Percentiles rank a stretch among this genome's conserved stretches.
These are phyloP conservation scores for Xylariaceae sp. DNA, from an alignment of 2,329 filamentous ascomycete species.

Conservation along the genomic window DNA sequence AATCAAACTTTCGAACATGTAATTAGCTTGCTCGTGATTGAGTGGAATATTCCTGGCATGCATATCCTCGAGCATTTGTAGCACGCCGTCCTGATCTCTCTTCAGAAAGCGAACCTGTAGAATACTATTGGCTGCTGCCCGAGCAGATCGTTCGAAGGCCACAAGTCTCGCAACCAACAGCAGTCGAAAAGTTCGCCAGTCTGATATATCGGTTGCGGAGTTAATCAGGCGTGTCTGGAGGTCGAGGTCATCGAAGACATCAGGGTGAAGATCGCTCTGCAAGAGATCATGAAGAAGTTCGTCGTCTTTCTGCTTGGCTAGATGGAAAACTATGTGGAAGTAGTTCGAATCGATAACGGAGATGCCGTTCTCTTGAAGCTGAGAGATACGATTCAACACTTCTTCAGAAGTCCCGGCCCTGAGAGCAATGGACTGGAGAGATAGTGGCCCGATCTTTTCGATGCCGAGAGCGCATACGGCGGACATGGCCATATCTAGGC, in stretches of 20 bases:
- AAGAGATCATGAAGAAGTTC: constrained; percentile 54
- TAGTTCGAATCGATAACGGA: constrained; percentile 68
- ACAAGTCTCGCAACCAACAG: constrained; percentile 53
- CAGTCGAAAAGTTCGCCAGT: constrained; percentile 52
- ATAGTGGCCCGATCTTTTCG: constrained; percentile 73
- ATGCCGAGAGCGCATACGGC: constrained; percentile 75
- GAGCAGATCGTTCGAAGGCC: constrained; percentile 40
- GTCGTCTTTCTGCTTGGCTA: constrained; percentile 65
- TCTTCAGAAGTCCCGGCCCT: constrained; percentile 64
- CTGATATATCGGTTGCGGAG: constrained; percentile 44
- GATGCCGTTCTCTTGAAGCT: constrained; percentile 69
- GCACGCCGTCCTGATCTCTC: constrained; percentile 36
- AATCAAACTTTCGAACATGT: constrained; percentile 42
- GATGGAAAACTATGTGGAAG: constrained; percentile 66
- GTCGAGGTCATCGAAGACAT: constrained; percentile 58
- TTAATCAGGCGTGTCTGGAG: constrained; percentile 50
- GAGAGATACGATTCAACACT: constrained; percentile 64
- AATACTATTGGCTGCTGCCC: constrained; percentile 44
- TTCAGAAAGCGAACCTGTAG: constrained; percentile 41
- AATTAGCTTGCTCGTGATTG: constrained; percentile 37
- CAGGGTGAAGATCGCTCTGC: constrained; percentile 59
- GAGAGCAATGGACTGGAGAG: constrained; percentile 77
- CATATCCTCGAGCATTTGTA: constrained; percentile 49
- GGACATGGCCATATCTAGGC: constrained; percentile 72
- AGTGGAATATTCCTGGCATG: constrained; percentile 43